phyloP scores from a whole-genome alignment of 331 rosid species.

The Acacia pycnantha region DNA sequence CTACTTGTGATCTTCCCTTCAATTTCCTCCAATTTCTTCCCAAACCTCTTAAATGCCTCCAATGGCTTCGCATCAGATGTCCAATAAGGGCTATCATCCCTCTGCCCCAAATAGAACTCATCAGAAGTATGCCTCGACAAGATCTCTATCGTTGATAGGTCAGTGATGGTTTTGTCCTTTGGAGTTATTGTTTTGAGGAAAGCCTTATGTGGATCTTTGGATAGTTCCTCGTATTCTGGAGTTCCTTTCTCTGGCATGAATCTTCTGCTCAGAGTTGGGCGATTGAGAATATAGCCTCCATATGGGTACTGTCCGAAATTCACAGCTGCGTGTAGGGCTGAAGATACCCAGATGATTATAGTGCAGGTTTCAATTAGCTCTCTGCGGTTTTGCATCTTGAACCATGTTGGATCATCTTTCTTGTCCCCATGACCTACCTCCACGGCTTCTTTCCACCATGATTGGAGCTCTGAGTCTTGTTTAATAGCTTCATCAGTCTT shows the following conservation, averaged over 20 bases:
- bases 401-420: not conserved
- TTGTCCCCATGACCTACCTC: not conserved
- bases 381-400: not conserved
- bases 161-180: not conserved
- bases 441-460: not conserved
- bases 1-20: not conserved
- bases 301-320: constrained; percentile 49
- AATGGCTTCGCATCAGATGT: not conserved
- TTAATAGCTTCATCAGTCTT: not conserved
- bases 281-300: constrained; percentile 47
- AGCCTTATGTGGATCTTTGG: not conserved
- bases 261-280: constrained; percentile 47
- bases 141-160: not conserved
- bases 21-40: not conserved
- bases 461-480: not conserved
- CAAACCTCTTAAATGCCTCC: not conserved
- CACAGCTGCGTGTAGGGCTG: constrained; percentile 13
- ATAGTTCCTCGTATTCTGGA: constrained; percentile 33
- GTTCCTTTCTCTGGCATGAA: constrained; percentile 42
- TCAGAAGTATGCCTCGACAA: not conserved
- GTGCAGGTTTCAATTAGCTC: not conserved
- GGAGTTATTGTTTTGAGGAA: not conserved
- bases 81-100: not conserved
- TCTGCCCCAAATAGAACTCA: not conserved
- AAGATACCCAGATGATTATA: not conserved